Evolutionary conservation across 2,329 filamentous ascomycete species (phyloP).

Genomic region (Colletotrichum sp.): DNA sequence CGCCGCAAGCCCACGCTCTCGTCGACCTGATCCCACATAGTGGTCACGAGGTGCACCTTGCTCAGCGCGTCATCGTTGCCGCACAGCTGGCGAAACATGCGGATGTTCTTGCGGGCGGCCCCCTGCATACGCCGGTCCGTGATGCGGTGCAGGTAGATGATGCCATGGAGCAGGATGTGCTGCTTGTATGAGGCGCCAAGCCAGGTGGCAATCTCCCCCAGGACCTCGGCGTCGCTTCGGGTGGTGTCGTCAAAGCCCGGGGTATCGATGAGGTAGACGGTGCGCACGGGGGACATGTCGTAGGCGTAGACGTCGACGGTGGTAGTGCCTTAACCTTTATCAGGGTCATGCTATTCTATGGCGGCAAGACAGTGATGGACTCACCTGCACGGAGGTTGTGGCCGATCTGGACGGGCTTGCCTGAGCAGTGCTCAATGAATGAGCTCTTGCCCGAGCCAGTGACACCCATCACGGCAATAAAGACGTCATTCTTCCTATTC

Average conservation of each 20-base stretch:
- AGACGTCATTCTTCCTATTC: not conserved
- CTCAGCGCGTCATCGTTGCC: slow-evolving; percentile 34
- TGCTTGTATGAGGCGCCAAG: slow-evolving; percentile 30
- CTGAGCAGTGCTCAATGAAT: slow-evolving; percentile 27
- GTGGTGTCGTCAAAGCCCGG: slow-evolving; percentile 49
- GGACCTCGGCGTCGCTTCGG: slow-evolving; percentile 41
- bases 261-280: slow-evolving; percentile 40
- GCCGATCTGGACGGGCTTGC: slow-evolving; percentile 23
- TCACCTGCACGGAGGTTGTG: not conserved
- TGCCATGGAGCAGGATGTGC: slow-evolving; percentile 33
- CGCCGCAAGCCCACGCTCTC: not conserved
- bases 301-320: not conserved
- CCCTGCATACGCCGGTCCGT: slow-evolving; percentile 36
- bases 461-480: slow-evolving; percentile 2
- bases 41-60: slow-evolving; percentile 40
- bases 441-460: slow-evolving; percentile 35
- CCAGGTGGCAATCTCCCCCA: slow-evolving; percentile 40
- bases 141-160: slow-evolving; percentile 46
- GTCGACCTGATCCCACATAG: slow-evolving; percentile 31
- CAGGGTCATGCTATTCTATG: not conserved
- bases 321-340: not conserved
- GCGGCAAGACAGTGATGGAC: not conserved
- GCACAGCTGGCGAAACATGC: slow-evolving; percentile 42
- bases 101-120: slow-evolving; percentile 37
- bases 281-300: not conserved